Evolutionary conservation across 129 eudicot species (phyloP), one percentile per base, ranked within the genome.

Genomic region (Oenanthe sinensis): DNA sequence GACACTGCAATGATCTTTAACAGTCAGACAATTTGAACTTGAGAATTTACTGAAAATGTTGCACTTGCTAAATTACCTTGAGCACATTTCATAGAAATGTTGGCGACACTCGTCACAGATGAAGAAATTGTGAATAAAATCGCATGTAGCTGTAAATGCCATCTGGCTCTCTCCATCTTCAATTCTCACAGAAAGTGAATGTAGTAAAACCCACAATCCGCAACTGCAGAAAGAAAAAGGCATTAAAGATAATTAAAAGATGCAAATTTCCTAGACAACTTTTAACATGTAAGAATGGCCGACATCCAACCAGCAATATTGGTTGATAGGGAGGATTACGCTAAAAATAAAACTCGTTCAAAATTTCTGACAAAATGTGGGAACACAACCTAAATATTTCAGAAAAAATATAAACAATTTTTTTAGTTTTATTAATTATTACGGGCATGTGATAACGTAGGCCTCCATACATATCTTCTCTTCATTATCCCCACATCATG

Each of bases 131-230:
- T 90, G 91, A 42, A 95, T 87, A 74, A 91, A 95, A 54, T 91
- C 89, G 62, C 99, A 95, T 1, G 84, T 87, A 43, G 95, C 77
- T 77, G 89, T 80, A 79, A 95, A 95, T 79, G 96, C 90, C 91
- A 83, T 77, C 8, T 95, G 94, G 88, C 94, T 90, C 68, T 95
- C 97, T 80, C 92, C 90, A 80, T 95, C 93, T 58, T 90, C 98
- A 68, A 95, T 86, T 88, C 96, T 90, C 81, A 91, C 98, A 39
- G 98, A 90, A 37, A 95, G 87, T 71, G 98, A 90, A 83, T 95
- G 98, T 83, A 95, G 68, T 78, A 95, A 74, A 80, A 91, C 86
- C 98, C 98, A 95, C 83, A 95, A 86, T 37, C 98, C 98, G 78
- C 98, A 95, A 79, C 98, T 95, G 93, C 47, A 83, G 63, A 50